Percentiles rank a stretch among this genome's conserved stretches.
Conservation (phyloP, 768 basidiomycete genomes). For the Serendipita indica region DNA sequence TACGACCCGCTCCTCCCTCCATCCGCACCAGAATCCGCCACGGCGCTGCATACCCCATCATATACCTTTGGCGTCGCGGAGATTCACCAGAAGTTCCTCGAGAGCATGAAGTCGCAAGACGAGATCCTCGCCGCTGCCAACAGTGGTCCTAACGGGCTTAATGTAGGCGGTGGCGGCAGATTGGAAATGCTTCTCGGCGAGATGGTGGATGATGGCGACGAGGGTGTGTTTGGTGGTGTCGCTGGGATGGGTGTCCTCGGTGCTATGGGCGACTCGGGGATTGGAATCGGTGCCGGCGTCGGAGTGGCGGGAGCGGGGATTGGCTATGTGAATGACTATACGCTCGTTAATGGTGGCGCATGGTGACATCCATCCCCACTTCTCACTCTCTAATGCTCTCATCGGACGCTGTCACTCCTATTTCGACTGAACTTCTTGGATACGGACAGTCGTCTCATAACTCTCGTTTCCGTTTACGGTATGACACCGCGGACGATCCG, state of each 20-base stretch:
- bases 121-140: neutral
- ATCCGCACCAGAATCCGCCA: neutral
- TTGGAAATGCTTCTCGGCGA: constrained; percentile 5
- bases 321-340: constrained; percentile 1
- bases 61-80: neutral
- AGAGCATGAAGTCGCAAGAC: constrained; percentile 9
- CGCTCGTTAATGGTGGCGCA: neutral
- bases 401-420: too few species aligned
- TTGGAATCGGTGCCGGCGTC: neutral
- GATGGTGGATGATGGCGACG: constrained; percentile 7
- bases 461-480: too few species aligned
- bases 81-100: constrained; percentile 8
- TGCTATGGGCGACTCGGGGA: neutral
- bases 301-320: neutral
- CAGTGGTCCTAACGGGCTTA: neutral
- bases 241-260: constrained; percentile 1
- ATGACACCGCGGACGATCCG: too few species aligned
- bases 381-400: too few species aligned
- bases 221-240: constrained; percentile 7
- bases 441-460: too few species aligned
- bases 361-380: too few species aligned
- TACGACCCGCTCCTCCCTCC: neutral
- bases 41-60: neutral
- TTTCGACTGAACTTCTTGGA: too few species aligned
- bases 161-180: neutral